Base-by-base conservation (phyloP, 441 rosid species). In the Erysimum cheiri region DNA sequence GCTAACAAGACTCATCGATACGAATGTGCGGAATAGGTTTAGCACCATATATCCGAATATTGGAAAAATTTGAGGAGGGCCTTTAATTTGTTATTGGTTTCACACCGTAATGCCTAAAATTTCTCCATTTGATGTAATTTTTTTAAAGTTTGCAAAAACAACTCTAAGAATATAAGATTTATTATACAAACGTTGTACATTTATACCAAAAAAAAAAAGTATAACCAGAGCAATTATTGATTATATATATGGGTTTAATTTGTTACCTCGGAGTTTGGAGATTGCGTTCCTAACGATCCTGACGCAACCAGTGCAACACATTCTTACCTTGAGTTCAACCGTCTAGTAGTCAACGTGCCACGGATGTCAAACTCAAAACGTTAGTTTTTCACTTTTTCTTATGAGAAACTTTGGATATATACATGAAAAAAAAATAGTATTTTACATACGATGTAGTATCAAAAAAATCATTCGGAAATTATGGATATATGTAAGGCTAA, bases 301-400 rank as follows among this genome's bases (percentile, higher is more conserved):
- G 64, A 89, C 98, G 62, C 98, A 90, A 13, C 97, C 98, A 26
- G 77, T 79, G 87, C 98, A 91, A 77, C 98, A 94, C 97, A 94
- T 94, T 80, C 96, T 69, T 26, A 94, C 96, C 77, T 91, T 94
- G 60, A 94, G 98, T 73, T 91, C 93, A 79, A 91, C 97, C 12
- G 96, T 94, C 98, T 94, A 54, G 14, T 40, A 28, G 29, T 39
- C 26, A 37, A 66, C 2, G 68, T 24, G 19, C 9, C 64, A 47
- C 17, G 19, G 11, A 73, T 78, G 26, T 15, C 46, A 59, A 57
- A 63, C 47, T 39, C 46, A 17, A 55, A 60, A 58, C 46, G 5
- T 63, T 69, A 52, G 33, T 57, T 32, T 67, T 68, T n/a, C 22
- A 19, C 22, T 19, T 19, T 19, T 19, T 19, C 54, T 32, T 54